Base-by-base conservation (phyloP, 78 protist species). In the Planoprotostelium fungivorum region DNA sequence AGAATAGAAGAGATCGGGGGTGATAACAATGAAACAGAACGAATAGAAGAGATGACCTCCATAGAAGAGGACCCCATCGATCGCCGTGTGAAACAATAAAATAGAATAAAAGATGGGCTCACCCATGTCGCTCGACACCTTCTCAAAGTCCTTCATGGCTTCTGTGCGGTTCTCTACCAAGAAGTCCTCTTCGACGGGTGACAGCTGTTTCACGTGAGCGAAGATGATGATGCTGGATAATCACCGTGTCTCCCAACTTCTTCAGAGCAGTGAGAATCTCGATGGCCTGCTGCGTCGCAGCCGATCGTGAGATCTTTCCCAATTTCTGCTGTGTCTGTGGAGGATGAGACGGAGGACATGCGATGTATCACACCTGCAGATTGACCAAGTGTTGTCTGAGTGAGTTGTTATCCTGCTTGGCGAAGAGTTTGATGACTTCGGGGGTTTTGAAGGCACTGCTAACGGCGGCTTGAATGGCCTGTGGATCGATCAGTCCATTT, bases 381-480 rank as follows among this genome's bases (percentile, higher is more conserved):
- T 37, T 90, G 37, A 73, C 34, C 34, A 96, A 51, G 38, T 92
- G 92, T 34, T 38, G 85, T 34, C 98, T 84, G 38, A 96, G 90
- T 39, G 36, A 83, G 29, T 88, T 90, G 85, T 95, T 94, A 89
- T 96, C 93, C 84, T 93, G 89, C 86, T 96, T 94, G 23, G 98
- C 98, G 73, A 96, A 96, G 83, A 96, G 31, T 34, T 92, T 89
- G 83, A 96, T 95, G 88, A 96, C 96, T 51, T 95, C 98, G 38
- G 98, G 97, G 1, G 98, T 96, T 84, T 94, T 87, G 91, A 96
- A 96, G 28, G 98, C 98, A 23, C 94, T 37, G 1, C 92, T 83
- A 23, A 96, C 87, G 9, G 98, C 95, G 0, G 98, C 98, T 88
- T 95, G 97, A 85, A 96, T 90, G 29, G 98, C 98, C 95, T 93